Conservation (phyloP, 2,329 filamentous ascomycete genomes). For the Apiospora marii region DNA sequence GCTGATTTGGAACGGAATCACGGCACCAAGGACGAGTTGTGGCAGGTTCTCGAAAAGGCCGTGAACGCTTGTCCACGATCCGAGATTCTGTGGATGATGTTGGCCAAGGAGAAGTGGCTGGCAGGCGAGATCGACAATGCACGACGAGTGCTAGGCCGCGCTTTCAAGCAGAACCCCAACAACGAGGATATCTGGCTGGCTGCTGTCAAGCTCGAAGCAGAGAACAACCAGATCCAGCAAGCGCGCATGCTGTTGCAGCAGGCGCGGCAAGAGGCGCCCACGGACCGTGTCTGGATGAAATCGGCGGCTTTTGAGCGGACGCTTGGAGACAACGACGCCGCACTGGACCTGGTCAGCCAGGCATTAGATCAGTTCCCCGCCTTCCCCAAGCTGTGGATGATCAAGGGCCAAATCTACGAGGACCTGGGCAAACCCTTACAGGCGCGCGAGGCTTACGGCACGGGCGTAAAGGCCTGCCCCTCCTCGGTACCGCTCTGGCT, state of each 20-base stretch:
- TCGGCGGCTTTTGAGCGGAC: slow-evolving; percentile 93
- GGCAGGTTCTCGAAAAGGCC: slow-evolving; percentile 87
- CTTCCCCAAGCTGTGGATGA: slow-evolving; percentile 93
- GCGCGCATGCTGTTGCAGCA: slow-evolving; percentile 83
- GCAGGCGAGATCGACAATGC: slow-evolving; percentile 88
- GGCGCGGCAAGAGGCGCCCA: slow-evolving; percentile 87
- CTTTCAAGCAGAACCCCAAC: slow-evolving; percentile 94
- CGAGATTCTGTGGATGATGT: slow-evolving; percentile 93
- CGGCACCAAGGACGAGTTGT: slow-evolving; percentile 82
- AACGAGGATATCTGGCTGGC: slow-evolving; percentile 99
- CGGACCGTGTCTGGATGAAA: slow-evolving; percentile 97
- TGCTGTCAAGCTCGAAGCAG: slow-evolving; percentile 94
- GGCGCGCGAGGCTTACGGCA: slow-evolving; percentile 87
- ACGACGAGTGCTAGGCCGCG: slow-evolving; percentile 82
- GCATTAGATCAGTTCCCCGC: slow-evolving; percentile 87
- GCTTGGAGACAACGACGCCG: slow-evolving; percentile 78
- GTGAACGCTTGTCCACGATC: slow-evolving; percentile 92
- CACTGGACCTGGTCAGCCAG: slow-evolving; percentile 86
- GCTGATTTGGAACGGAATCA: slow-evolving; percentile 92
- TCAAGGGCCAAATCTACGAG: slow-evolving; percentile 98
- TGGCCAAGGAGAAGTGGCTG: slow-evolving; percentile 94
- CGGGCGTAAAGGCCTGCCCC: slow-evolving; percentile 86
- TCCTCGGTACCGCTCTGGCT: slow-evolving; percentile 89
- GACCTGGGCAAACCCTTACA: slow-evolving; percentile 79
- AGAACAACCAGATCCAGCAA: slow-evolving; percentile 82